Conservation (phyloP, 1,284 basidiomycete genomes). For the Leucoagaricus sp. region DNA sequence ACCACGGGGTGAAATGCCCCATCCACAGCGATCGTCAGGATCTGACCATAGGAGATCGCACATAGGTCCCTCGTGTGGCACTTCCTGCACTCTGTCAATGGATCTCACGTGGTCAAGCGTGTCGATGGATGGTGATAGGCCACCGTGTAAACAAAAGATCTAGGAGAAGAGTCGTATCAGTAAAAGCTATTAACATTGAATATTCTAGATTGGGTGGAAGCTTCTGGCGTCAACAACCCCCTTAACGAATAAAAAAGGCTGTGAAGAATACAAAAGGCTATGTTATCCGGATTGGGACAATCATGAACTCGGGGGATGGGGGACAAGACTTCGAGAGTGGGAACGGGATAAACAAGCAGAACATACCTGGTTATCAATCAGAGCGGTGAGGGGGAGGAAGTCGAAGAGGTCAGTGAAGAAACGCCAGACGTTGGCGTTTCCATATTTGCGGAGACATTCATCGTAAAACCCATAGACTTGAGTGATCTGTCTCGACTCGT, state of each 20-base stretch:
- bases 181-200: constrained; percentile 14
- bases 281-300: constrained; percentile 1
- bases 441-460: constrained; percentile 99
- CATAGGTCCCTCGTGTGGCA: constrained; percentile 99
- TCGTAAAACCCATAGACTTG: constrained; percentile 99
- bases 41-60: constrained; percentile 99
- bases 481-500: constrained; percentile 99
- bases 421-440: constrained; percentile 99
- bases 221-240: constrained; percentile 4
- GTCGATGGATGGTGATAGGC: constrained; percentile 98
- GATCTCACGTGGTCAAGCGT: constrained; percentile 98
- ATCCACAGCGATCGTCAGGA: constrained; percentile 98
- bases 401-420: constrained; percentile 99
- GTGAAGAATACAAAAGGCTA: constrained; percentile 7
- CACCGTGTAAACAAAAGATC: constrained; percentile 99
- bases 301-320: constrained; percentile 16
- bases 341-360: constrained; percentile 15
- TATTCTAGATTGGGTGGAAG: constrained; percentile 6
- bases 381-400: constrained; percentile 94
- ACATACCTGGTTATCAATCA: constrained; percentile 95
- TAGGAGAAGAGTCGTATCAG: constrained; percentile 21
- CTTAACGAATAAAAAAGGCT: constrained; percentile 12
- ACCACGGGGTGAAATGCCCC: constrained; percentile 99
- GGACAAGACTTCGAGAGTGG: constrained; percentile 9
- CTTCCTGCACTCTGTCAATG: constrained; percentile 98